These are phyloP conservation scores for Triticum dicoccoides DNA, from an alignment of 176 grass and related monocot genomes.

Conservation along the genomic window DNA sequence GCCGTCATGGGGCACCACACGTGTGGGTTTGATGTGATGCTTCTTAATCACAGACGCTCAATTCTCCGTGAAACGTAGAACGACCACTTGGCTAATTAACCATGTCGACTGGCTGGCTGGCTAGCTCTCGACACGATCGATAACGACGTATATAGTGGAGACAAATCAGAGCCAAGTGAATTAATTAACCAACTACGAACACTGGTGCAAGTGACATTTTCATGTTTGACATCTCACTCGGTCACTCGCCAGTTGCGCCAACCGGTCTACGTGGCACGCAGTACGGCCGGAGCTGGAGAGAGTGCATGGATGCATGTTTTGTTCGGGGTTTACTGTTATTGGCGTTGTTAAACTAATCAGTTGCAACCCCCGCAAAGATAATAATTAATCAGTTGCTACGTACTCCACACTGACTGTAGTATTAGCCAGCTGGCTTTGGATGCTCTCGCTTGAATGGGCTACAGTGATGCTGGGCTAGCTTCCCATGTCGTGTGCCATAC, in stretches of 20 bases:
- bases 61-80: background rate
- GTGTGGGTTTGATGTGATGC: background rate
- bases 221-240: background rate
- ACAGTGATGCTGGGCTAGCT: conserved; percentile 5
- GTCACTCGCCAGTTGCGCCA: background rate
- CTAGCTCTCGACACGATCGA: background rate
- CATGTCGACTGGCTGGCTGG: background rate
- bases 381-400: background rate
- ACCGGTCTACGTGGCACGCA: background rate
- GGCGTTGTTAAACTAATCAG: too few species aligned
- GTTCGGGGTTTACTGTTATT: background rate
- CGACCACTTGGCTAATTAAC: background rate
- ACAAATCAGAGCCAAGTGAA: background rate
- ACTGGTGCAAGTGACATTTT: background rate
- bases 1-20: background rate
- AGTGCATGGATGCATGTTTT: background rate
- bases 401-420: background rate
- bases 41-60: background rate
- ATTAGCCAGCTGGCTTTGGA: background rate
- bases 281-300: background rate
- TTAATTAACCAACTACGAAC: background rate
- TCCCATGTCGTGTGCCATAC: conserved; percentile 29
- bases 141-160: background rate
- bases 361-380: too few species aligned
- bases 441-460: conserved; percentile 21